Evolutionary conservation across 768 basidiomycete genomes (phyloP).

Genomic region (Lactarius evosmus): DNA sequence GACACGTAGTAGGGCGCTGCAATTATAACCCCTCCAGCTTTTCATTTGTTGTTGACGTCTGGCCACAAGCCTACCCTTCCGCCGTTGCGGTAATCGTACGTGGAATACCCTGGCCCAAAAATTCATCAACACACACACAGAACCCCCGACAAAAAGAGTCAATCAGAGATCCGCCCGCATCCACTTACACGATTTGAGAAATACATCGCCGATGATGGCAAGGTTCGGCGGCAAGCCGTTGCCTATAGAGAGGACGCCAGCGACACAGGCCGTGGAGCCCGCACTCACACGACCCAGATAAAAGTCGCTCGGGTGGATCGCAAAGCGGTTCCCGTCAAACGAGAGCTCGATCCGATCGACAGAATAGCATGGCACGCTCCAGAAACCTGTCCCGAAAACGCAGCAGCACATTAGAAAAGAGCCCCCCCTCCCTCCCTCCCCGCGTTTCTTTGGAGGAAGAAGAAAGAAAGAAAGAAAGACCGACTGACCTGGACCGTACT

Average conservation of each 20-base stretch:
- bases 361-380: slow-evolving; percentile 51
- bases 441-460: too few species aligned
- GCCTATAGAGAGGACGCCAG: slow-evolving; percentile 49
- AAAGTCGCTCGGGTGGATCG: slow-evolving; percentile 49
- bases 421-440: background rate
- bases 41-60: slow-evolving; percentile 45
- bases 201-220: slow-evolving; percentile 60
- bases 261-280: slow-evolving; percentile 51
- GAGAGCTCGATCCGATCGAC: slow-evolving; percentile 40
- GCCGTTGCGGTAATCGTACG: slow-evolving; percentile 56
- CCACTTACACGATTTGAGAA: slow-evolving; percentile 62
- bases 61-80: slow-evolving; percentile 56
- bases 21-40: background rate
- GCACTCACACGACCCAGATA: slow-evolving; percentile 45
- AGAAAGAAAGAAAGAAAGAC: background rate
- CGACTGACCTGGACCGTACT: slow-evolving; percentile 43
- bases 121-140: background rate
- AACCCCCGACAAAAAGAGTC: too few species aligned
- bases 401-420: too few species aligned
- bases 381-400: slow-evolving; percentile 43
- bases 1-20: background rate
- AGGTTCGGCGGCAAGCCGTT: slow-evolving; percentile 49
- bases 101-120: slow-evolving; percentile 48
- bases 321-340: slow-evolving; percentile 43
- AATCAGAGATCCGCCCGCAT: slow-evolving; percentile 5